A percentile compares a stretch with the other conserved stretches of the same genome.
Conservation (phyloP, 352 stramenopile species). For the Salisapilia sapeloensis region DNA sequence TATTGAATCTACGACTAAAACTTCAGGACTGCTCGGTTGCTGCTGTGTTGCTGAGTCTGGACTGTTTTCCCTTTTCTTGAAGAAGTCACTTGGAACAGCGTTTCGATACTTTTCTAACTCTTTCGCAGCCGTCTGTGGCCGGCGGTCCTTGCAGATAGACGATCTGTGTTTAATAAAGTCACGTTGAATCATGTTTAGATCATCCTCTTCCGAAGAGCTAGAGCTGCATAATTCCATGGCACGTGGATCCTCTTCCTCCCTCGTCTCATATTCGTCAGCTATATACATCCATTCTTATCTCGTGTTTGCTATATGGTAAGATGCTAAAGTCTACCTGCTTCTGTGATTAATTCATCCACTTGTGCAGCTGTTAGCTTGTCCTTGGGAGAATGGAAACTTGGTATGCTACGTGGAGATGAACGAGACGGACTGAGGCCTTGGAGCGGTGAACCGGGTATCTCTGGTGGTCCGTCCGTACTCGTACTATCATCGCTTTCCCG, state of each 20-base stretch:
- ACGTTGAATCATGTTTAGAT: slow-evolving; percentile 3
- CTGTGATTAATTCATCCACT: not conserved
- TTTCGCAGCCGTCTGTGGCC: slow-evolving; percentile 32
- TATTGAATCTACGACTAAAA: too few relatives aligned
- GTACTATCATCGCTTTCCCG: too few relatives aligned
- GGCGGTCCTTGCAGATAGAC: slow-evolving; percentile 3
- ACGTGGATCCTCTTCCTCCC: slow-evolving; percentile 28
- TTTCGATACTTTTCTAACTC: slow-evolving; percentile 40
- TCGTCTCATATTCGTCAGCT: slow-evolving; percentile 39
- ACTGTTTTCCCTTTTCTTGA: not conserved
- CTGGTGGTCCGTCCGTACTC: too few relatives aligned
- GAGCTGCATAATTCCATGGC: slow-evolving; percentile 35
- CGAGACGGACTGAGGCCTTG: too few relatives aligned
- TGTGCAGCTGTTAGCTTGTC: too few relatives aligned
- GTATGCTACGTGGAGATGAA: too few relatives aligned
- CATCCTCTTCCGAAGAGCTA: slow-evolving; percentile 30
- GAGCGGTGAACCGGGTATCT: too few relatives aligned
- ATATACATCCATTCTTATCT: slow-evolving; percentile 6
- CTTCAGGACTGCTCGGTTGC: too few relatives aligned
- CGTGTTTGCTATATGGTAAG: not conserved
- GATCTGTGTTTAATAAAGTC: slow-evolving; percentile 1
- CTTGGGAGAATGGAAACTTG: too few relatives aligned
- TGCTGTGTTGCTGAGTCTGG: too few relatives aligned
- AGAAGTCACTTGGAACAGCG: slow-evolving; percentile 17
- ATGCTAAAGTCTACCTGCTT: not conserved